These are phyloP conservation scores for Colletotrichum musae DNA, from an alignment of 2,329 filamentous ascomycete species.

Conservation along the genomic window DNA sequence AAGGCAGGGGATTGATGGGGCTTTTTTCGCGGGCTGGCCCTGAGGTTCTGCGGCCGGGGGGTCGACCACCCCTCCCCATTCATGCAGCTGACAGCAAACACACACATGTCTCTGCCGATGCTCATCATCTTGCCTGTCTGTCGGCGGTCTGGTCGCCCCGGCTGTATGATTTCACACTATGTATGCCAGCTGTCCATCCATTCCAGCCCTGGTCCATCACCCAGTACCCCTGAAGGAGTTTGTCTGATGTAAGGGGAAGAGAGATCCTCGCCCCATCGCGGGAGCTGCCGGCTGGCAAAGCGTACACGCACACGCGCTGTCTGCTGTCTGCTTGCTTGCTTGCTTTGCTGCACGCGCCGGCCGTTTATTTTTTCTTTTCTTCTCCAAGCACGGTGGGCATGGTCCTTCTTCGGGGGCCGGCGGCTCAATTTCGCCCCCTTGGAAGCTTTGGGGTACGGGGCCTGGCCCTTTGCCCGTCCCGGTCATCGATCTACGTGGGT, in stretches of 20 bases:
- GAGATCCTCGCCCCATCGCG: slow-evolving; percentile 5
- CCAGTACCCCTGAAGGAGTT: background rate
- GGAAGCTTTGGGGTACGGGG: too few relatives aligned
- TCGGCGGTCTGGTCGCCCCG: too few relatives aligned
- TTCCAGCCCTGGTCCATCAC: background rate
- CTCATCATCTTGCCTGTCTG: too few relatives aligned
- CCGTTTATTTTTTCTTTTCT: too few relatives aligned
- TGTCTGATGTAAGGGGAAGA: slow-evolving; percentile 7
- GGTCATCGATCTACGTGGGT: background rate
- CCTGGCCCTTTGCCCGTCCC: background rate
- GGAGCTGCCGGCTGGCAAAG: slow-evolving; percentile 18
- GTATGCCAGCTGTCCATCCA: background rate
- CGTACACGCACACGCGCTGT: background rate
- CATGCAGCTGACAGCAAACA: too few relatives aligned
- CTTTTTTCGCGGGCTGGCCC: too few relatives aligned
- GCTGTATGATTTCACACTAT: background rate
- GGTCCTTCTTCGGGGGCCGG: background rate
- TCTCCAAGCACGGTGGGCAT: background rate
- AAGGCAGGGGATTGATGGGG: too few relatives aligned
- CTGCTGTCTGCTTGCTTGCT: too few relatives aligned
- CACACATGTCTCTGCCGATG: too few relatives aligned
- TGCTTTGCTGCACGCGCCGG: background rate
- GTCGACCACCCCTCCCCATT: too few relatives aligned
- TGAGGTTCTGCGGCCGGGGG: too few relatives aligned
- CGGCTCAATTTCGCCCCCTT: slow-evolving; percentile 5